Conservation (phyloP, 305 asterid genomes). For the Fraxinus albicans region DNA sequence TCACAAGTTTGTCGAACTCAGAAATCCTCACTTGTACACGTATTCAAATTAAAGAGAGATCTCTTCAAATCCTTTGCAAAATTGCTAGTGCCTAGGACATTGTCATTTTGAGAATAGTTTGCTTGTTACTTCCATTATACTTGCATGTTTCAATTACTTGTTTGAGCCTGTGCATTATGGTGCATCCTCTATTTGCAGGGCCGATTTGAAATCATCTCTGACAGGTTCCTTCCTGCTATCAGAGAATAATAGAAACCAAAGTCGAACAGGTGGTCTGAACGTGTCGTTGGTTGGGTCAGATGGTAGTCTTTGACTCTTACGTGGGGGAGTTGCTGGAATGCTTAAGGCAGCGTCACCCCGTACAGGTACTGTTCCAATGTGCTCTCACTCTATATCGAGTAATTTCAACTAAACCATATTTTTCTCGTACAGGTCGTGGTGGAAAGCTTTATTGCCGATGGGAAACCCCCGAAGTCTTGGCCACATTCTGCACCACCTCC, state of each 20-base stretch:
- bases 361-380: conserved; percentile 51
- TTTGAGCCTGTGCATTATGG: conserved; percentile 16
- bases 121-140: background rate
- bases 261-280: conserved; percentile 53
- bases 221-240: conserved; percentile 71
- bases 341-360: conserved; percentile 79
- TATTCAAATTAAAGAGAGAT: background rate
- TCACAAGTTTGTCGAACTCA: background rate
- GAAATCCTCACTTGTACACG: background rate
- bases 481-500: conserved; percentile 38
- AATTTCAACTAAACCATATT: background rate
- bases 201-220: conserved; percentile 74
- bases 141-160: background rate
- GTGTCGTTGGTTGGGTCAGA: conserved; percentile 81
- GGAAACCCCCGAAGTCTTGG: conserved; percentile 52
- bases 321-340: conserved; percentile 82
- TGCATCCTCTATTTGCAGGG: conserved; percentile 54
- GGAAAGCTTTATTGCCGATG: conserved; percentile 84
- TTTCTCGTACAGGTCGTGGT: conserved; percentile 57
- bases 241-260: conserved; percentile 52
- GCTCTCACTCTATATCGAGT: background rate
- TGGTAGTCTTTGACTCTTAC: conserved; percentile 58
- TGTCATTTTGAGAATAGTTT: background rate
- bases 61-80: background rate
- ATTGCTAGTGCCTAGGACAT: background rate